These are phyloP conservation scores for Endoconidiophora laricicola DNA, from an alignment of 2,329 filamentous ascomycete genomes.

Conservation along the genomic window DNA sequence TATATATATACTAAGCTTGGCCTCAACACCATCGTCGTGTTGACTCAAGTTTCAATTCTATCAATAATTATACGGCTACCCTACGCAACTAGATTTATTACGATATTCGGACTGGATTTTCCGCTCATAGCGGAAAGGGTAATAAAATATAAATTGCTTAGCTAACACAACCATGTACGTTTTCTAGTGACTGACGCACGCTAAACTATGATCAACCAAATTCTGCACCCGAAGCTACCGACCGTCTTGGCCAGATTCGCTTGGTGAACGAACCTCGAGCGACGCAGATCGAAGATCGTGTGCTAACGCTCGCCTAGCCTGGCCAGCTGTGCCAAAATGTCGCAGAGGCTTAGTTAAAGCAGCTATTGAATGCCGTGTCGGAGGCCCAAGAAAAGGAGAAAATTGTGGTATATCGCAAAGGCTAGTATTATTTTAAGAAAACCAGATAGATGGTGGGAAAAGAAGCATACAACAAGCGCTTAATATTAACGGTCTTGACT, in stretches of 20 bases:
- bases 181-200: constrained; percentile 44
- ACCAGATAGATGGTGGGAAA: constrained; percentile 11
- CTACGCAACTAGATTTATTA: too few relatives aligned
- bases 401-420: constrained; percentile 75
- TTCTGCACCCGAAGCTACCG: constrained; percentile 83
- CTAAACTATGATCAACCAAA: constrained; percentile 67
- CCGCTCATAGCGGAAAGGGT: too few relatives aligned
- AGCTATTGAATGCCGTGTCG: constrained; percentile 68
- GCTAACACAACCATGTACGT: not conserved
- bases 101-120: too few relatives aligned
- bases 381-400: constrained; percentile 66
- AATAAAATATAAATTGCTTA: not conserved
- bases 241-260: constrained; percentile 83
- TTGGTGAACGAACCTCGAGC: constrained; percentile 90
- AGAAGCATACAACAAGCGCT: too few relatives aligned
- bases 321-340: constrained; percentile 80
- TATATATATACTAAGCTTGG: too few relatives aligned
- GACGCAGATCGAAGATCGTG: constrained; percentile 74
- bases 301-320: constrained; percentile 78
- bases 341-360: constrained; percentile 84
- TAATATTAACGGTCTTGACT: too few relatives aligned
- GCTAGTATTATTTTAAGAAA: constrained; percentile 50
- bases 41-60: too few relatives aligned
- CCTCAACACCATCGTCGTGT: too few relatives aligned
- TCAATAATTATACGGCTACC: too few relatives aligned